phyloP scores from a whole-genome alignment of 164 flowering plant species.

The Chimonanthus praecox region DNA sequence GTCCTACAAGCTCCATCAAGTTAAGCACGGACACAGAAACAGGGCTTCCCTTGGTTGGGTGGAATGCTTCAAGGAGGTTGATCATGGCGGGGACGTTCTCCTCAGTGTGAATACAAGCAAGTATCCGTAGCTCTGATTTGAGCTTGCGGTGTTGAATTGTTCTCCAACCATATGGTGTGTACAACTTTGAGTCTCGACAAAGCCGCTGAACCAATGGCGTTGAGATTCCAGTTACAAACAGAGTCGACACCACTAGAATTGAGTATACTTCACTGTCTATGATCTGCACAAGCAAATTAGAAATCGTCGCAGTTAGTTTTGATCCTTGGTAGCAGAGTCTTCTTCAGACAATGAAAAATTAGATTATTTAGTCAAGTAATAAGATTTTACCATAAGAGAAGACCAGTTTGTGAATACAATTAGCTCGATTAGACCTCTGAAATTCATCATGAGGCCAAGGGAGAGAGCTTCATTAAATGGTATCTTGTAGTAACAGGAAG shows the following conservation, averaged over 20 bases:
- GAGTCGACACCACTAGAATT: constrained; percentile 34
- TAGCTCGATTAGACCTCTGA: not conserved
- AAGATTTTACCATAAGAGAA: too few relatives aligned
- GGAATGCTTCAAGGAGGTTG: constrained; percentile 41
- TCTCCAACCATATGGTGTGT: constrained; percentile 38
- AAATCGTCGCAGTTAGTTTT: too few relatives aligned
- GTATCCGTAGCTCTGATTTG: constrained; percentile 28
- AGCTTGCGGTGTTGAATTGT: constrained; percentile 52
- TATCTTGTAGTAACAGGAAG: not conserved
- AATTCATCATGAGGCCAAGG: not conserved
- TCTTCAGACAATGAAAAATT: too few relatives aligned
- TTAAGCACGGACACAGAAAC: constrained; percentile 36
- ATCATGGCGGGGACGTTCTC: constrained; percentile 35
- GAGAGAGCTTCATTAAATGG: not conserved
- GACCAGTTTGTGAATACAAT: too few relatives aligned
- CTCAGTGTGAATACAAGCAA: constrained; percentile 44
- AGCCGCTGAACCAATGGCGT: constrained; percentile 47
- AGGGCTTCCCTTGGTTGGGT: constrained; percentile 35
- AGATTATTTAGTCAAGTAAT: too few relatives aligned
- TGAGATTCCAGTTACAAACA: constrained; percentile 21
- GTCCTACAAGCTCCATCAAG: constrained; percentile 50
- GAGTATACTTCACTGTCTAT: constrained; percentile 30
- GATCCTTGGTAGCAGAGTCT: too few relatives aligned
- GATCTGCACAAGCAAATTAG: constrained; percentile 26
- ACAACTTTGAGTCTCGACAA: constrained; percentile 52